phyloP scores from a whole-genome alignment of 1,284 basidiomycete genomes.

The Neotropicomus parvogracilis region DNA sequence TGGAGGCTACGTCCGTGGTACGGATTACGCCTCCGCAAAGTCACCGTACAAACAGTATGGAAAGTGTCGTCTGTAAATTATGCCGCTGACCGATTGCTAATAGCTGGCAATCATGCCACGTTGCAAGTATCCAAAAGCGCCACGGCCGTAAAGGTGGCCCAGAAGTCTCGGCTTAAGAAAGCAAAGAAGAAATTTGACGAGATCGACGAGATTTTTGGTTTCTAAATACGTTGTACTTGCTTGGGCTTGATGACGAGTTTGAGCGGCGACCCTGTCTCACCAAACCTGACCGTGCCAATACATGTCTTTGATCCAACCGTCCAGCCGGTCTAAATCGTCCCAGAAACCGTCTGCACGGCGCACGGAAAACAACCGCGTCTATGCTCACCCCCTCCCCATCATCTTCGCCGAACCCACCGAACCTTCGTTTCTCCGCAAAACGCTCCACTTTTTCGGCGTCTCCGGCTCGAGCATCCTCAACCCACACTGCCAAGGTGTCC shows the following conservation, averaged over 20 bases:
- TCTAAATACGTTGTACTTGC: conserved; percentile 9
- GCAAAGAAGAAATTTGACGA: conserved; percentile 29
- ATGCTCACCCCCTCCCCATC: conserved; percentile 63
- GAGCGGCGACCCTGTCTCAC: not conserved
- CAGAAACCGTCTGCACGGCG: conserved; percentile 52
- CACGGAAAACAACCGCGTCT: conserved; percentile 62
- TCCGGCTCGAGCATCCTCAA: conserved; percentile 49
- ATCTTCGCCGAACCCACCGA: conserved; percentile 44
- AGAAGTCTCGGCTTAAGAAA: conserved; percentile 22
- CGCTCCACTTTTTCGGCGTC: conserved; percentile 55
- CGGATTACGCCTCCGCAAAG: conserved; percentile 1
- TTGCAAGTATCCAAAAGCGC: not conserved
- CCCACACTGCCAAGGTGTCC: conserved; percentile 64
- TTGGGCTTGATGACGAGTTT: not conserved
- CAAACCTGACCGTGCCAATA: too few relatives aligned
- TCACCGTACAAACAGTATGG: conserved; percentile 9
- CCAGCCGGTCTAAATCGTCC: conserved; percentile 28
- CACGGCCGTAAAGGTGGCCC: not conserved
- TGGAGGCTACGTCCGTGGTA: not conserved
- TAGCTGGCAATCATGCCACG: conserved; percentile 3
- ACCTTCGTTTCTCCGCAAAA: conserved; percentile 36
- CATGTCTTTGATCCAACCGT: conserved; percentile 50
- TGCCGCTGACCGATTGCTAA: conserved; percentile 7
- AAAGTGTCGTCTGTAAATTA: not conserved
- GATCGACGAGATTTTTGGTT: conserved; percentile 34